Evolutionary conservation across 2,329 filamentous ascomycete genomes (phyloP).

Genomic region (Xylariaceae sp.): DNA sequence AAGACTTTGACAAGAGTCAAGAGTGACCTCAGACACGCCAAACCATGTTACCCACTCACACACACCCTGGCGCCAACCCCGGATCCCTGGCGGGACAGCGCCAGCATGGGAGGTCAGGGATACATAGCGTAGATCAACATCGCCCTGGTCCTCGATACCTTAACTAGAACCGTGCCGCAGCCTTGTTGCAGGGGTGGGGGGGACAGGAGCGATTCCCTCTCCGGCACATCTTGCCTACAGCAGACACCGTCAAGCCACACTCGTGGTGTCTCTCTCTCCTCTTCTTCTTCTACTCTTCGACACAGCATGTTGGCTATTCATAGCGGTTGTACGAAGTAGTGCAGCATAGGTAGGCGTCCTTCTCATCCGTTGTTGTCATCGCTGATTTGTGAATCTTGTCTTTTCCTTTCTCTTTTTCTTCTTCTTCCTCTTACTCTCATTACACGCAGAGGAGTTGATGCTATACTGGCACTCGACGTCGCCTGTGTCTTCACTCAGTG

Average conservation of each 20-base stretch:
- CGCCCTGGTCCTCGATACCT: slow-evolving; percentile 25
- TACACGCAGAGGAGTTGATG: background rate
- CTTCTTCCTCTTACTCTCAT: background rate
- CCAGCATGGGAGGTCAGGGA: slow-evolving; percentile 21
- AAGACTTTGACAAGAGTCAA: slow-evolving; percentile 9
- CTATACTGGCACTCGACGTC: background rate
- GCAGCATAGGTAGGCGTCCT: background rate
- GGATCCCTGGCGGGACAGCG: slow-evolving; percentile 24
- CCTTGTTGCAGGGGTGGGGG: slow-evolving; percentile 31
- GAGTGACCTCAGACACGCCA: slow-evolving; percentile 30
- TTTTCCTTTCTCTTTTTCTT: background rate
- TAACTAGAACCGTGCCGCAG: slow-evolving; percentile 22
- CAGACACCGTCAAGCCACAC: slow-evolving; percentile 4
- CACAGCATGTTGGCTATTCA: background rate
- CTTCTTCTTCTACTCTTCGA: slow-evolving; percentile 8
- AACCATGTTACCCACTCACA: slow-evolving; percentile 23
- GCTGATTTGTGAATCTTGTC: background rate
- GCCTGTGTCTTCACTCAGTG: slow-evolving; percentile 6
- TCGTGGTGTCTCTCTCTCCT: slow-evolving; percentile 4
- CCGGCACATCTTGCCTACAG: slow-evolving; percentile 23
- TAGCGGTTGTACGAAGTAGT: background rate
- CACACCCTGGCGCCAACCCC: slow-evolving; percentile 25
- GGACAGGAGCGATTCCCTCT: slow-evolving; percentile 25
- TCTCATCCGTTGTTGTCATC: background rate
- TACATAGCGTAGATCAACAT: slow-evolving; percentile 22